Base-by-base conservation (phyloP, 2,329 filamentous ascomycete genomes). In the Torrubiellomyces zombiae region DNA sequence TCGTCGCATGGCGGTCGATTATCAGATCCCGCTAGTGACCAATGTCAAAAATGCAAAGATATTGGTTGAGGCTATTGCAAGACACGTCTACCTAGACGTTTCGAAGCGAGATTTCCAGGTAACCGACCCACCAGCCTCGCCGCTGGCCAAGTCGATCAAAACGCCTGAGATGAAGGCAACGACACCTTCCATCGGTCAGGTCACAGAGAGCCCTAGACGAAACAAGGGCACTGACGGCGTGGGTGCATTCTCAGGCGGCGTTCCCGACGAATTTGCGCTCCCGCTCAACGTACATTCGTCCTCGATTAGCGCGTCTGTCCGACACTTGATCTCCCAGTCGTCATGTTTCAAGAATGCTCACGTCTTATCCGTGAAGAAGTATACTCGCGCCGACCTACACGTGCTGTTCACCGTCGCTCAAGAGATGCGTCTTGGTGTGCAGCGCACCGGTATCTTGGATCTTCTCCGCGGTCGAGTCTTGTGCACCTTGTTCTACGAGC, bases 11-110 rank as follows among this genome's bases (percentile, higher is more conserved):
- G 89, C 89, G 18, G 89, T 98, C 20, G 89, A 94, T 54, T 72
- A 94, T 57, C 86, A 95, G 57, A 92, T 89, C 27, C 89, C 89
- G 30, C 61, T 98, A 32, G 86, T 98, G 11, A 98, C 89, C 28
- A 98, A 98, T 43, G 89, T 98, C 51, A 98, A 98, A 68, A 95
- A 94, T 47, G 89, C 89, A 31, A 98, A 95, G 65, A 81, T 98
- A 31, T 58, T 98, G 25, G 76, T 98, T 26, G 89, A 98, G 56
- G 89, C 86, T 13, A 80, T 98, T 36, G 75, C 83, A 28, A 75
- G 86, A 30, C 77, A 91, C 49, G 93, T 82, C 45, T 74, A 85
- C 38, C 64, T 98, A 27, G 73, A 80, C 18, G 72, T 98, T 29
- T 70, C 72, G 45, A 75, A 73, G 36, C 72, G 85, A 28, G 89